Evolutionary conservation across 257 asterid genomes (phyloP).

Genomic region (Linderniella brevidens): DNA sequence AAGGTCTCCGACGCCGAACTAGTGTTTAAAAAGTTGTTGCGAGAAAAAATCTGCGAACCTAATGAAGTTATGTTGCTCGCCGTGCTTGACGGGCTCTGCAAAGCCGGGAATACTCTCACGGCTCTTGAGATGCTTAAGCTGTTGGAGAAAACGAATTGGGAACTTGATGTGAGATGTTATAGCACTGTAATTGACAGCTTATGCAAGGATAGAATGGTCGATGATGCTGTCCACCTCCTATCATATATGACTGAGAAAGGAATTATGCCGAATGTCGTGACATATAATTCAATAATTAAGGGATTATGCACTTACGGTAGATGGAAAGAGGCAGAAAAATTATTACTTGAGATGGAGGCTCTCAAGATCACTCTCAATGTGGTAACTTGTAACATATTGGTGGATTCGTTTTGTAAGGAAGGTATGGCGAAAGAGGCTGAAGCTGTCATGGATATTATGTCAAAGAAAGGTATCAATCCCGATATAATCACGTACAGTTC

Average conservation of each 20-base stretch:
- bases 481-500: neutral
- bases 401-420: neutral
- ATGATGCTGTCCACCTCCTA: constrained; percentile 13
- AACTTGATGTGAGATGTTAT: neutral
- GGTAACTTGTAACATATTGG: constrained; percentile 1
- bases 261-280: constrained; percentile 7
- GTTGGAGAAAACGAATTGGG: neutral
- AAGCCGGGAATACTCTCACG: neutral
- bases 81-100: constrained; percentile 11
- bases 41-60: constrained; percentile 12
- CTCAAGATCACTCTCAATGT: neutral
- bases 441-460: neutral
- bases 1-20: neutral
- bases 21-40: constrained; percentile 8
- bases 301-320: constrained; percentile 16
- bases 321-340: constrained; percentile 5
- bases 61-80: constrained; percentile 7
- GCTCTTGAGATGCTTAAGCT: constrained; percentile 3
- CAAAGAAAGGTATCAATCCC: neutral
- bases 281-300: constrained; percentile 7
- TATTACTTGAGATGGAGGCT: constrained; percentile 1
- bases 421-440: constrained; percentile 1
- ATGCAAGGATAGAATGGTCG: constrained; percentile 11
- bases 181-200: constrained; percentile 6
- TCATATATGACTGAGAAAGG: constrained; percentile 12